These are phyloP conservation scores for Eucalyptus regnans DNA, from an alignment of 345 rosid genomes.

Conservation along the genomic window DNA sequence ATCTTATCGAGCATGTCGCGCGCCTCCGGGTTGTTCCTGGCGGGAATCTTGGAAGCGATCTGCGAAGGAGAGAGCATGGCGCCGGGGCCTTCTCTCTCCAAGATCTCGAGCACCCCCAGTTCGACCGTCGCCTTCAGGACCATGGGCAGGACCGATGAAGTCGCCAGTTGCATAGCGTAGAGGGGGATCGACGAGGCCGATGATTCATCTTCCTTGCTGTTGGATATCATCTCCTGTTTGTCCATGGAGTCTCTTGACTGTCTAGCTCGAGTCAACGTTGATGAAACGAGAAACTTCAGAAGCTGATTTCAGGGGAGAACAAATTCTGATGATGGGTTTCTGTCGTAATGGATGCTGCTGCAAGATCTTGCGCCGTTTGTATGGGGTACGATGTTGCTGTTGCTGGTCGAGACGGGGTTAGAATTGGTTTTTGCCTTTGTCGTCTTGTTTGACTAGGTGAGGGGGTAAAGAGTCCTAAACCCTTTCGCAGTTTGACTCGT, in stretches of 20 bases:
- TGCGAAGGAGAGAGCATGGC: constrained; percentile 18
- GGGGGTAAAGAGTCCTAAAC: neutral
- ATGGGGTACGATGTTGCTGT: neutral
- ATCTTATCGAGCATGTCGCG: constrained; percentile 11
- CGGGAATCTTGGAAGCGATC: constrained; percentile 8
- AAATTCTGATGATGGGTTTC: neutral
- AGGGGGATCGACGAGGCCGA: neutral
- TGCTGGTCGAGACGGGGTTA: neutral
- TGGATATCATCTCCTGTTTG: neutral
- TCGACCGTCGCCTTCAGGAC: constrained; percentile 17
- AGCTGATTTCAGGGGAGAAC: neutral
- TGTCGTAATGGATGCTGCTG: neutral
- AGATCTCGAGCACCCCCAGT: constrained; percentile 22
- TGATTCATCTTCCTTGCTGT: neutral
- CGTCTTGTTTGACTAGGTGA: neutral
- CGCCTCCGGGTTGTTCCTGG: constrained; percentile 2
- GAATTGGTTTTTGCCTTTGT: neutral
- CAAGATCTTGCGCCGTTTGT: neutral
- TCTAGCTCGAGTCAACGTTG: neutral
- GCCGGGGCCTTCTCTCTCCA: constrained; percentile 11
- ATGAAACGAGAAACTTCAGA: neutral
- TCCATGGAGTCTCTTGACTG: neutral
- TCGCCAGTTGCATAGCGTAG: constrained; percentile 27
- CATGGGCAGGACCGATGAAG: constrained; percentile 24
- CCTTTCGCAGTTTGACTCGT: neutral